These are phyloP conservation scores for Penicillium sp. DNA, from an alignment of 2,329 filamentous ascomycete genomes.

Conservation along the genomic window DNA sequence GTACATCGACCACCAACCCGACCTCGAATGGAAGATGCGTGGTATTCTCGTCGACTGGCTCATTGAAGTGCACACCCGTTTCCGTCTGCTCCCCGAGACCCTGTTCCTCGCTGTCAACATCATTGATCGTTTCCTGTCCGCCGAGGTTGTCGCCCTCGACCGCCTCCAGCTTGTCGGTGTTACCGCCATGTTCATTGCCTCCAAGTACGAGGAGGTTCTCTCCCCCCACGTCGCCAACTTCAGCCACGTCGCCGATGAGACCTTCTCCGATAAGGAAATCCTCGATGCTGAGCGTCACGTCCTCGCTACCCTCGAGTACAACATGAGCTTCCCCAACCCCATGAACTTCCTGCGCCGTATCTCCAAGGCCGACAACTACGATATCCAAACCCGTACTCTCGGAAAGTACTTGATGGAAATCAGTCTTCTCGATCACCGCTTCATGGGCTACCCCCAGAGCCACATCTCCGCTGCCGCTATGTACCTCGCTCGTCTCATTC, in stretches of 20 bases:
- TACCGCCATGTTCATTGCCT: conserved; percentile 98
- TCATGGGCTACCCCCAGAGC: conserved; percentile 86
- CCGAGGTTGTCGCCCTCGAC: conserved; percentile 93
- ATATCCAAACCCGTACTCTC: conserved; percentile 94
- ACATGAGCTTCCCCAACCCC: conserved; percentile 97
- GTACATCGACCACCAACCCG: conserved; percentile 93
- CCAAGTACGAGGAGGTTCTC: conserved; percentile 97
- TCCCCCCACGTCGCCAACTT: conserved; percentile 98
- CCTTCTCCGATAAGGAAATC: conserved; percentile 93
- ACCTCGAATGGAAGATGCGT: conserved; percentile 98
- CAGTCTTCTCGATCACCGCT: conserved; percentile 89
- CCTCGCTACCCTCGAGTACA: conserved; percentile 87
- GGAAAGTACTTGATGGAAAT: conserved; percentile 99
- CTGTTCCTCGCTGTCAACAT: conserved; percentile 97
- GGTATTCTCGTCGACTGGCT: conserved; percentile 98
- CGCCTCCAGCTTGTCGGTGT: conserved; percentile 95
- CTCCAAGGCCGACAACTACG: conserved; percentile 98
- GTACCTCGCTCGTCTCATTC: conserved; percentile 88
- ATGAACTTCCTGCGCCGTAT: conserved; percentile 99
- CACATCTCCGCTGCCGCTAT: conserved; percentile 90
- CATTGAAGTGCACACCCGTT: conserved; percentile 96
- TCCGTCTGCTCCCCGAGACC: conserved; percentile 92
- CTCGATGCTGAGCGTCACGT: conserved; percentile 96
- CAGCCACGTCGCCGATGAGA: conserved; percentile 93
- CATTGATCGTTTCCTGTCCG: conserved; percentile 94